phyloP scores from a whole-genome alignment of 345 rosid genomes.

The Brassica incana region DNA sequence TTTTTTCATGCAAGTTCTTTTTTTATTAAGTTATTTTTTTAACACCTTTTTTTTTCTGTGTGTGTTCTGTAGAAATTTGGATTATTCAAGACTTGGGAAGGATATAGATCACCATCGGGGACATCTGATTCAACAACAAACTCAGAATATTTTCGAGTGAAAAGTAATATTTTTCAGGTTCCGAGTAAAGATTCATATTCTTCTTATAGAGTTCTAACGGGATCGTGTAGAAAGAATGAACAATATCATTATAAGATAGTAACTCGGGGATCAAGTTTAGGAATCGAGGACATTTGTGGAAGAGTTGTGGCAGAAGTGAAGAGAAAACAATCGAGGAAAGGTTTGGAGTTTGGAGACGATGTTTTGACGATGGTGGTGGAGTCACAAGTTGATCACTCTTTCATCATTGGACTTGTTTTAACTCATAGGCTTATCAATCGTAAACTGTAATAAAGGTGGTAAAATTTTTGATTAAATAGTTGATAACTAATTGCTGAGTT shows the following conservation, averaged over 20 bases:
- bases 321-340: conserved; percentile 50
- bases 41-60: not conserved
- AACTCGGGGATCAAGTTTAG: conserved; percentile 33
- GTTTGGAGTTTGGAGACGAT: conserved; percentile 58
- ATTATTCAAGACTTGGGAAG: conserved; percentile 50
- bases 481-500: not conserved
- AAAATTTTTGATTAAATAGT: not conserved
- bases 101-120: conserved; percentile 35
- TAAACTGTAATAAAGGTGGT: conserved; percentile 22
- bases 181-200: conserved; percentile 27
- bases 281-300: conserved; percentile 47
- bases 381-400: conserved; percentile 57
- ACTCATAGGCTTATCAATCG: conserved; percentile 47
- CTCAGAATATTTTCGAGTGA: conserved; percentile 48
- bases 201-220: conserved; percentile 39
- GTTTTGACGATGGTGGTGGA: conserved; percentile 57
- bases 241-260: conserved; percentile 34
- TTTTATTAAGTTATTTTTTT: no score
- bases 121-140: conserved; percentile 9
- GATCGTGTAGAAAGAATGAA: conserved; percentile 35
- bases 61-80: conserved; percentile 40
- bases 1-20: not conserved
- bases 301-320: conserved; percentile 49
- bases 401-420: conserved; percentile 50
- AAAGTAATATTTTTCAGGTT: conserved; percentile 31